Base-by-base conservation (phyloP, 495 filamentous ascomycete genomes). In the Aspergillus ellipticus region DNA sequence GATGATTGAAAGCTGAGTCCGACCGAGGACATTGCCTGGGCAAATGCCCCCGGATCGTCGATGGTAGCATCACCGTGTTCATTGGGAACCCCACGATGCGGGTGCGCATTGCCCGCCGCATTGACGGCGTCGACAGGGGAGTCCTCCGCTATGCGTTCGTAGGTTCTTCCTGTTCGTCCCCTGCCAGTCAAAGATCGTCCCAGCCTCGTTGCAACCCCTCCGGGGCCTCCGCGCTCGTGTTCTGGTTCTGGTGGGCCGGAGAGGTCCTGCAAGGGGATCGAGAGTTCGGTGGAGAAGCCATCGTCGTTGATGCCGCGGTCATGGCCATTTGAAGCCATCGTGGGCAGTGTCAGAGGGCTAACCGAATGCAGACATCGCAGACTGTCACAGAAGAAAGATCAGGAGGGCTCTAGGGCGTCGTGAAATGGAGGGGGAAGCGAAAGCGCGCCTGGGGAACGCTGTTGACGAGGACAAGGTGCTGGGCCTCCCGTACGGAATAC, bases 261-360 rank as follows among this genome's bases (percentile, higher is more conserved):
- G 47, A 96, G 84, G 68, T 96, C 86, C 68, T 88, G 87, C 47
- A 97, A 76, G 46, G 92, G 90, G 71, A 96, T 96, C 41, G 87
- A 87, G 56, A 90, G 87, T 48, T 81, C 73, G 29, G 82, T 68
- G 37, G 79, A 59, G 55, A 76, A 64, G 26, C 71, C 65, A 50
- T 75, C 73, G 58, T 77, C 62, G 56, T 68, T 65, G 58, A 78
- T 70, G 58, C 75, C 71, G 65, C 78, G 70, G 59, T 72, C 74
- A 31, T 74, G 73, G 65, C 74, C 78, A 70, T 79, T 74, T 49
- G 82, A 80, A 71, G 83, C 82, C 85, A 89, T 89, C 68, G 72
- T 74, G 58, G 71, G 76, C 75, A 67, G 39, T 45, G 56, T 66
- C 51, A 59, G 64, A 54, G 53, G 41, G 62, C 67, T 76, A 77